Percentiles rank a stretch among this genome's conserved stretches.
phyloP scores from a whole-genome alignment of 345 rosid species.

The Populus simonii region DNA sequence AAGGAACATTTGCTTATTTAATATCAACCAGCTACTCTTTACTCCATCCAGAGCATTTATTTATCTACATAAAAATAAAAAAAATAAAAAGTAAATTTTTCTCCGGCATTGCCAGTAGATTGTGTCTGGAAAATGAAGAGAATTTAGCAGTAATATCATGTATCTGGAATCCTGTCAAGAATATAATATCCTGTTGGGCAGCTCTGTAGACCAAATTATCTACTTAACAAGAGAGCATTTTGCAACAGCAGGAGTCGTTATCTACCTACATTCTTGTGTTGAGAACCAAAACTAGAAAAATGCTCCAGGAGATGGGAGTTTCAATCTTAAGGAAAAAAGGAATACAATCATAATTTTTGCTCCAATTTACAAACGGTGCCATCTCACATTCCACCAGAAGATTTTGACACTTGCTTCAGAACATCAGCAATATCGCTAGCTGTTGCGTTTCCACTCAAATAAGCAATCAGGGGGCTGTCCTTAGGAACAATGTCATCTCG shows the following conservation, averaged over 20 bases:
- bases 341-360: not conserved
- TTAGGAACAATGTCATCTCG: constrained; percentile 68
- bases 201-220: not conserved
- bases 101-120: too few relatives aligned
- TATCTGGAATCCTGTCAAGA: not conserved
- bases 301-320: not conserved
- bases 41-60: too few relatives aligned
- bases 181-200: not conserved
- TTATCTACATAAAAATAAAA: too few relatives aligned
- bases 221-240: not conserved
- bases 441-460: constrained; percentile 40
- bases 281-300: not conserved
- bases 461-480: constrained; percentile 60
- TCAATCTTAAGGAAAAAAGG: not conserved
- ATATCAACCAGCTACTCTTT: too few relatives aligned
- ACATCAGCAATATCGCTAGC: constrained; percentile 51
- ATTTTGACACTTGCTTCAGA: constrained; percentile 50
- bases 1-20: too few relatives aligned
- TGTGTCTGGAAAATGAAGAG: too few relatives aligned
- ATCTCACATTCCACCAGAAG: constrained; percentile 25
- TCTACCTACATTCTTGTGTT: not conserved
- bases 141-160: not conserved
- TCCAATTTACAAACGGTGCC: not conserved
- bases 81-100: too few relatives aligned
- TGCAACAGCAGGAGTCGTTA: not conserved